These are phyloP conservation scores for Cardiospermum halicacabum DNA, from an alignment of 345 rosid species.

Conservation along the genomic window DNA sequence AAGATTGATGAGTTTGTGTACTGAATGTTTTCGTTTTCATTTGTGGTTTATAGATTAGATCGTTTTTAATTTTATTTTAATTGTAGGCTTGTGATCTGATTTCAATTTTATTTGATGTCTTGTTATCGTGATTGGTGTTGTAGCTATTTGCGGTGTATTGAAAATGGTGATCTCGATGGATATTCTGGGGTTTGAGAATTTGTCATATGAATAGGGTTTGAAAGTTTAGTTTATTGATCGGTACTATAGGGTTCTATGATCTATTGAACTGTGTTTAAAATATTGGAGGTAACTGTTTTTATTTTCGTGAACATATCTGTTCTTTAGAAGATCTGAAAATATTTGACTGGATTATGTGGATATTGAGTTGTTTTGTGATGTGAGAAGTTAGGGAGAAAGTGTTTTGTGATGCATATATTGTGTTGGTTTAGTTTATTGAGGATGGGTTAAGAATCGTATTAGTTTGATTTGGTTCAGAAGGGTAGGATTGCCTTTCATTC, in stretches of 20 bases:
- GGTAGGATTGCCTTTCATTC: not conserved
- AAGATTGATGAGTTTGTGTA: not conserved
- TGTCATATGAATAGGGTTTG: too few species aligned
- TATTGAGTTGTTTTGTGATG: too few species aligned
- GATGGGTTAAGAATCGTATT: not conserved
- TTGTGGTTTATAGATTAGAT: not conserved
- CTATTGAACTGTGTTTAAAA: too few species aligned
- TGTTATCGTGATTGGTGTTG: not conserved
- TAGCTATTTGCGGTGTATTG: not conserved
- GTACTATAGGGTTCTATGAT: too few species aligned
- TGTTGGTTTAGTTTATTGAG: too few species aligned
- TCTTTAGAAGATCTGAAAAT: too few species aligned
- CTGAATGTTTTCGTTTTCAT: not conserved
- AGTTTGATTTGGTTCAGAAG: not conserved
- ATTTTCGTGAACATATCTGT: too few species aligned
- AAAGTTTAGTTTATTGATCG: not conserved
- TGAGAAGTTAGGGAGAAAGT: too few species aligned
- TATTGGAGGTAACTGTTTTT: too few species aligned
- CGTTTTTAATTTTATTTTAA: not conserved
- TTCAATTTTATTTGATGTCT: not conserved
- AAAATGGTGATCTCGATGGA: not conserved
- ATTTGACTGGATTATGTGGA: too few species aligned
- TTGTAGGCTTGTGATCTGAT: not conserved
- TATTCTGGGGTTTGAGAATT: too few species aligned
- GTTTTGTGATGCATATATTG: too few species aligned